Percentiles rank a stretch among this genome's conserved stretches.
Evolutionary conservation across 768 basidiomycete genomes (phyloP).

Genomic region (Boletus pseudopeckii): DNA sequence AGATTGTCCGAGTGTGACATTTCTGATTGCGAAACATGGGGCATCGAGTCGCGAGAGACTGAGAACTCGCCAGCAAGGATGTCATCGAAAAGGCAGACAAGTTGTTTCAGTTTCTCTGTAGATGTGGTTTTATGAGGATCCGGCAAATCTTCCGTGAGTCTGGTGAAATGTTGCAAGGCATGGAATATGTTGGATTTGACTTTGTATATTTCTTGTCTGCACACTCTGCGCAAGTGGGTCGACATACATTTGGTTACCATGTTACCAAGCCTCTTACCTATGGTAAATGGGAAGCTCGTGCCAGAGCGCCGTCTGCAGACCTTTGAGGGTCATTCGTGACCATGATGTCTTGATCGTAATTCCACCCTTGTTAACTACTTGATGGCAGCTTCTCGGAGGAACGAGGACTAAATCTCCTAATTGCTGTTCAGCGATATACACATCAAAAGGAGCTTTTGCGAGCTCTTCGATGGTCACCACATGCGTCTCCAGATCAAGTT

Average conservation of each 20-base stretch:
- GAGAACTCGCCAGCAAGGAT: slow-evolving; percentile 45
- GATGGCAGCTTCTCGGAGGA: slow-evolving; percentile 78
- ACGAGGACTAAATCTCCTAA: slow-evolving; percentile 79
- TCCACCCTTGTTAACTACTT: slow-evolving; percentile 78
- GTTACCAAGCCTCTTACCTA: slow-evolving; percentile 44
- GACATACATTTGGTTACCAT: neutral
- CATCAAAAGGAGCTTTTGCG: slow-evolving; percentile 57
- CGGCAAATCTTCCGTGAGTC: slow-evolving; percentile 4
- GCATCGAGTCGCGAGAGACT: slow-evolving; percentile 33
- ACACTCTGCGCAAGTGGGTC: slow-evolving; percentile 50
- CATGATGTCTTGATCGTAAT: slow-evolving; percentile 82
- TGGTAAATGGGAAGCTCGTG: slow-evolving; percentile 79
- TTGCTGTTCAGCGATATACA: slow-evolving; percentile 71
- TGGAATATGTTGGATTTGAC: slow-evolving; percentile 65
- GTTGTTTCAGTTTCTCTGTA: slow-evolving; percentile 27
- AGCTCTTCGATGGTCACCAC: slow-evolving; percentile 62
- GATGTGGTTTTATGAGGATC: neutral
- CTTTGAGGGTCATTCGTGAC: slow-evolving; percentile 77
- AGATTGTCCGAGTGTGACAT: slow-evolving; percentile 29
- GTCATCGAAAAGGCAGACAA: slow-evolving; percentile 48
- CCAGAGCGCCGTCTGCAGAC: slow-evolving; percentile 56
- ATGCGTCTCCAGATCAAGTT: slow-evolving; percentile 71
- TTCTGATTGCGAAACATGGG: slow-evolving; percentile 28
- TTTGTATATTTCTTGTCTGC: slow-evolving; percentile 73
- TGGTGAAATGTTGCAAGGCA: slow-evolving; percentile 41